Evolutionary conservation across 345 rosid genomes (phyloP).

Genomic region (Eucalyptus tenuipes): DNA sequence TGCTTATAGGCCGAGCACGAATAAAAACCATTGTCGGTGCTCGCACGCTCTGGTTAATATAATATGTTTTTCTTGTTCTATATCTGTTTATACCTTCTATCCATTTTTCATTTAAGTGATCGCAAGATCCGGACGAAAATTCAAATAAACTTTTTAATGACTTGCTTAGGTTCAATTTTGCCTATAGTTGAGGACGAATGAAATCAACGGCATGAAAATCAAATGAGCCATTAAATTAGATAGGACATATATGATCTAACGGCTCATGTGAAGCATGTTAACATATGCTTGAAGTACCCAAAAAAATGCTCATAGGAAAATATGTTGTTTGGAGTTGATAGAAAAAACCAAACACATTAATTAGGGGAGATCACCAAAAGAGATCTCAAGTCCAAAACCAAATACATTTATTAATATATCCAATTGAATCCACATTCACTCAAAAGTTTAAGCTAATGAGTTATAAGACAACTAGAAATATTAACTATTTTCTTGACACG

Average conservation of each 20-base stretch:
- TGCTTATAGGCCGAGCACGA: not conserved
- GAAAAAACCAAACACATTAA: too few relatives aligned
- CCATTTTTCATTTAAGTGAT: accelerated
- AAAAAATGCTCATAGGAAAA: not conserved
- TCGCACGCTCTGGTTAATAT: too few relatives aligned
- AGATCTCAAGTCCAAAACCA: not conserved
- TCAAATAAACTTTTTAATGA: too few relatives aligned
- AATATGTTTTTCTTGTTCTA: too few relatives aligned
- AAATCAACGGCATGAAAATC: not conserved
- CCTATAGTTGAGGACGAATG: accelerated
- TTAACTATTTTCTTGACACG: too few relatives aligned
- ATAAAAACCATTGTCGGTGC: not conserved
- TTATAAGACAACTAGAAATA: too few relatives aligned
- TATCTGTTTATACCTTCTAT: too few relatives aligned
- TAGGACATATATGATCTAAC: not conserved
- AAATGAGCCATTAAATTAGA: not conserved
- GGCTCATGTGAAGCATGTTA: accelerated
- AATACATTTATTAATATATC: too few relatives aligned
- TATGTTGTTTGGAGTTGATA: not conserved
- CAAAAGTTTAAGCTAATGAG: too few relatives aligned
- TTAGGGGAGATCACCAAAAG: too few relatives aligned
- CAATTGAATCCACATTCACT: accelerated
- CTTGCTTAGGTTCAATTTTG: too few relatives aligned
- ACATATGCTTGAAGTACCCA: not conserved
- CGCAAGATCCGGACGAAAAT: accelerated